Conservation (phyloP, 495 filamentous ascomycete species). For the Aspergillus taichungensis region DNA sequence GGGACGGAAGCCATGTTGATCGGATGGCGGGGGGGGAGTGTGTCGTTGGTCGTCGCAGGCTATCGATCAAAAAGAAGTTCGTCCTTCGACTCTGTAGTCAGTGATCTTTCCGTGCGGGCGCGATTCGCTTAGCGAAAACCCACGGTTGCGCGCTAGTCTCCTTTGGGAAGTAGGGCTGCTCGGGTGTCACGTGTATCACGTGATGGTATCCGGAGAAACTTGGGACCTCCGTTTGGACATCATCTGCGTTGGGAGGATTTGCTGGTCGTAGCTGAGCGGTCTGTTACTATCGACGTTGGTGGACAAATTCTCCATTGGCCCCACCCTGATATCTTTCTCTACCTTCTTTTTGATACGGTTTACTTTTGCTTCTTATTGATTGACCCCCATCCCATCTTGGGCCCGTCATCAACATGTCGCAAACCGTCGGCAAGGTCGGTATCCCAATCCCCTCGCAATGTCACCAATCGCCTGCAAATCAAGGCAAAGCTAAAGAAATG, state of each 20-base stretch:
- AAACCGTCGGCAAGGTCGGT: slow-evolving; percentile 39
- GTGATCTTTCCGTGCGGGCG: slow-evolving; percentile 27
- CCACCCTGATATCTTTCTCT: not conserved
- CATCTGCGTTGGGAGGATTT: not conserved
- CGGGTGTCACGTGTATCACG: slow-evolving; percentile 12
- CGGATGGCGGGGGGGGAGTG: slow-evolving; percentile 37
- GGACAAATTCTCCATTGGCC: no score
- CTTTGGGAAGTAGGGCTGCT: slow-evolving; percentile 3
- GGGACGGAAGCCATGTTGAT: slow-evolving; percentile 68
- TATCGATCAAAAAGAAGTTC: slow-evolving; percentile 1
- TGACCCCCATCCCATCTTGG: not conserved
- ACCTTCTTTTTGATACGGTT: not conserved
- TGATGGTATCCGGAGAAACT: slow-evolving; percentile 3
- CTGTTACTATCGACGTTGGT: not conserved
- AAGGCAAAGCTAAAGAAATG: not conserved
- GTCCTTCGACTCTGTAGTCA: not conserved
- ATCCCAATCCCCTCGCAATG: not conserved
- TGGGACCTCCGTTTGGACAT: not conserved
- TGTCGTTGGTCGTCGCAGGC: slow-evolving; percentile 21
- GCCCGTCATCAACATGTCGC: slow-evolving; percentile 30
- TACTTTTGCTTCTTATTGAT: not conserved
- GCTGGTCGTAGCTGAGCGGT: not conserved
- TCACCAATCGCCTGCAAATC: not conserved
- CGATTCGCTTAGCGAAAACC: slow-evolving; percentile 34
- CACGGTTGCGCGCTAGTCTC: slow-evolving; percentile 12